Evolutionary conservation across 2,329 filamentous ascomycete genomes (phyloP).

Genomic region (Neobulgaria alba): DNA sequence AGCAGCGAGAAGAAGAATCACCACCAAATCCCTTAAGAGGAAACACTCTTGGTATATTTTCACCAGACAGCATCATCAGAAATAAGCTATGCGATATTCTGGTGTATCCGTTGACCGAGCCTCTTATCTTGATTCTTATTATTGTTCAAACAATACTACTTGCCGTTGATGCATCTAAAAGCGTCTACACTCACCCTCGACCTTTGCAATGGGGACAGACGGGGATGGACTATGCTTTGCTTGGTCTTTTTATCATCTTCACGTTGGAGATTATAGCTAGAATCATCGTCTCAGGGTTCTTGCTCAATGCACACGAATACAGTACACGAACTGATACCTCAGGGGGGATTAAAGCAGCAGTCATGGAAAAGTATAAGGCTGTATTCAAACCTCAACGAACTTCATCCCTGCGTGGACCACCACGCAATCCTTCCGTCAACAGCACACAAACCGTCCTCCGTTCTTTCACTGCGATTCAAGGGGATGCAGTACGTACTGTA

Average conservation of each 20-base stretch:
- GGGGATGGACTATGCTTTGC: conserved; percentile 43
- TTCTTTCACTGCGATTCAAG: conserved; percentile 52
- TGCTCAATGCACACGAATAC: conserved; percentile 85
- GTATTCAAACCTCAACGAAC: conserved; percentile 78
- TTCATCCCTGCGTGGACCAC: conserved; percentile 17
- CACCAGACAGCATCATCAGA: conserved; percentile 66
- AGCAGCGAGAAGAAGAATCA: conserved; percentile 28
- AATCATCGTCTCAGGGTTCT: conserved; percentile 85
- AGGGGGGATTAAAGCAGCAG: conserved; percentile 53
- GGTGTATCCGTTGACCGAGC: conserved; percentile 80
- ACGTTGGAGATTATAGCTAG: conserved; percentile 77
- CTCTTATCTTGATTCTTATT: conserved; percentile 78
- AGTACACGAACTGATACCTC: conserved; percentile 75
- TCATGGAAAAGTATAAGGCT: conserved; percentile 66
- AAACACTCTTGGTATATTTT: conserved; percentile 76
- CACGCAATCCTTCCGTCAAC: conserved; percentile 16
- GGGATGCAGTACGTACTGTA: conserved; percentile 48
- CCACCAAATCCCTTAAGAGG: conserved; percentile 75
- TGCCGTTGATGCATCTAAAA: conserved; percentile 68
- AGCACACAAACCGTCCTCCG: conserved; percentile 20
- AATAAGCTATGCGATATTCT: conserved; percentile 71
- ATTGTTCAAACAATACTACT: conserved; percentile 82
- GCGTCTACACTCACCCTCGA: conserved; percentile 56
- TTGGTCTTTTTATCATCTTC: conserved; percentile 81
- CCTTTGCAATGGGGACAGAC: conserved; percentile 55